These are phyloP conservation scores for Talaromyces borbonicus DNA, from an alignment of 495 filamentous ascomycete species.

Conservation along the genomic window DNA sequence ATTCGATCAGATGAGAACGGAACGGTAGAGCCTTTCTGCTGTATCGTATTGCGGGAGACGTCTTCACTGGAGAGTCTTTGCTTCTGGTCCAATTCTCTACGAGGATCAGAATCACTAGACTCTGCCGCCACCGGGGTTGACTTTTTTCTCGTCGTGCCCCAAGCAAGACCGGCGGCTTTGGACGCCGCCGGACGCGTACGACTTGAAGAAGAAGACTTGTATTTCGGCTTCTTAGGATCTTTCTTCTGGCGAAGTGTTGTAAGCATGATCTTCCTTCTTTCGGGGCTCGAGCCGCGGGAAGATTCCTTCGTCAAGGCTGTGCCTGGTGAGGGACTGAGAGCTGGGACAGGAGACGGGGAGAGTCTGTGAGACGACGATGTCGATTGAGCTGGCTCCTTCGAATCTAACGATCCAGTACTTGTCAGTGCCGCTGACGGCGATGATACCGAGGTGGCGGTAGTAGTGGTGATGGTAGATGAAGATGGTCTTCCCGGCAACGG, in stretches of 20 bases:
- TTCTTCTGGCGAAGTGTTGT: slow-evolving; percentile 72
- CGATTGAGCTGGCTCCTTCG: neutral
- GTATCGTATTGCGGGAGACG: neutral
- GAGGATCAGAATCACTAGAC: slow-evolving; percentile 7
- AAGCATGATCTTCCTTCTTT: slow-evolving; percentile 69
- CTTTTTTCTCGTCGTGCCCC: slow-evolving; percentile 33
- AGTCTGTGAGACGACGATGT: neutral
- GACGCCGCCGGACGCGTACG: slow-evolving; percentile 48
- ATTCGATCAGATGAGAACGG: slow-evolving; percentile 3
- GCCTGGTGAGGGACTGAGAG: neutral
- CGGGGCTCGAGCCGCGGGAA: slow-evolving; percentile 68
- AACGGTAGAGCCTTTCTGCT: neutral
- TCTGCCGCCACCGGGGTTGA: neutral
- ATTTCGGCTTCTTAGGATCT: slow-evolving; percentile 39
- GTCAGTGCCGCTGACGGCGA: slow-evolving; percentile 8
- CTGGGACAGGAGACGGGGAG: slow-evolving; percentile 1
- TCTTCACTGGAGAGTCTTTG: neutral
- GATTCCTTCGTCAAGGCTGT: slow-evolving; percentile 26
- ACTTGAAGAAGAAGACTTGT: slow-evolving; percentile 18
- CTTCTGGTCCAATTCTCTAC: neutral
- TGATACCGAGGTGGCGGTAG: too few relatives aligned
- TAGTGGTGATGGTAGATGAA: too few relatives aligned
- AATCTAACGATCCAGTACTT: neutral
- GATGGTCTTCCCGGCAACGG: slow-evolving; percentile 52
- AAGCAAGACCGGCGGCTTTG: slow-evolving; percentile 82